Evolutionary conservation across 345 rosid species (phyloP), one percentile per base, ranked within the genome.

Genomic region (Anastatica hierochuntica): DNA sequence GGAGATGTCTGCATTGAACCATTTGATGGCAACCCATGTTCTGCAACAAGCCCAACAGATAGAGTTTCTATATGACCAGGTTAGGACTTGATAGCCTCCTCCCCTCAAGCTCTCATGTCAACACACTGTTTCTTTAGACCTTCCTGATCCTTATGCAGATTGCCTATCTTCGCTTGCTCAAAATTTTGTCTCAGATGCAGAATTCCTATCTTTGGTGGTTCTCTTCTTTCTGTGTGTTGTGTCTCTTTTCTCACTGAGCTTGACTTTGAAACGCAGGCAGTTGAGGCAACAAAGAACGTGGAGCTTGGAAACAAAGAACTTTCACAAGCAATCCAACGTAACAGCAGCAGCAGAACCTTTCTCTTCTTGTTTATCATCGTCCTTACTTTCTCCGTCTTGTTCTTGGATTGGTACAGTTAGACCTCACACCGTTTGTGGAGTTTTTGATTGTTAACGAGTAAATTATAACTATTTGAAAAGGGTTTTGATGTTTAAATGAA

Each of bases 1-100:
- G 56, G 99, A 94, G 76, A 88, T 94, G 94, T 88, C 97, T 47
- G 97, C 97, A 53, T 31, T 83, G 70, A 88, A 94, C 72, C 99
- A 94, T 52, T 88, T 88, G 38, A 77, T 88, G 86, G 80, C 99
- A 53, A 83, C 97, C 1, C 97, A 88, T 64, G 85, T 94, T 62
- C 84, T 88, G 63, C 99, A 88, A 31, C 99, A 94, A 80, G 83
- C 94, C 17, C 92, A 88, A 56, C 97, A 88, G 66, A 94, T 88
- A 53, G 99, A 88, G 68, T 40, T 49, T 64, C 69, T 94, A 16
- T 88, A 88, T 60, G 94, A 88, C 6, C 95, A 83, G 94, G 99
- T 83, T 46, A 57, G 77, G 35, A 60, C 60, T 53, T 63, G 10
- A 5, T 37, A 1, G 57, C 55, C 45, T 63, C n/a, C n/a, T 58